Percentiles rank a stretch among this genome's conserved stretches.
These are phyloP conservation scores for Quercus parvula DNA, from an alignment of 306 rosid genomes.

Conservation along the genomic window DNA sequence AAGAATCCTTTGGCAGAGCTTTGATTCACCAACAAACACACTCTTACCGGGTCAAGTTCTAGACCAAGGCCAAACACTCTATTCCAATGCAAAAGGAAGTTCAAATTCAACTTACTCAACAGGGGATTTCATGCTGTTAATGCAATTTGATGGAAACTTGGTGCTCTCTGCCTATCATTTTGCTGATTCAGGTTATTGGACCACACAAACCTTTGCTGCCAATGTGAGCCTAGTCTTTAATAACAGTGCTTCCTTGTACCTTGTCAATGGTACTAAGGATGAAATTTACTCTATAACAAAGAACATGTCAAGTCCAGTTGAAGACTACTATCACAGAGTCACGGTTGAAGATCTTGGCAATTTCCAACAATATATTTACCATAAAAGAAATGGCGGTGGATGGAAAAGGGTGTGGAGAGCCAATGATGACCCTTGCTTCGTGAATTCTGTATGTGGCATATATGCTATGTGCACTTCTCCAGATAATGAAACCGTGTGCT, in stretches of 20 bases:
- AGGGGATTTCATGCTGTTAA: slow-evolving; percentile 7
- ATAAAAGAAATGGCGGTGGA: slow-evolving; percentile 17
- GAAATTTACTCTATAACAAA: not conserved
- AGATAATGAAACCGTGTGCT: slow-evolving; percentile 22
- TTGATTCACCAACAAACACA: slow-evolving; percentile 11
- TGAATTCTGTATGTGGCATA: slow-evolving; percentile 20
- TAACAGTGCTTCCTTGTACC: not conserved
- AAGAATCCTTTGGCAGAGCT: not conserved
- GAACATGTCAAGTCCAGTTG: slow-evolving; percentile 11
- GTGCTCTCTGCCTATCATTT: not conserved
- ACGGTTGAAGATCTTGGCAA: slow-evolving; percentile 30
- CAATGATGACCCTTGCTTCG: slow-evolving; percentile 28
- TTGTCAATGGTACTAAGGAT: not conserved
- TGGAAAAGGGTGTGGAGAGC: slow-evolving; percentile 35
- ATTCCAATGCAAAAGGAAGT: slow-evolving; percentile 19
- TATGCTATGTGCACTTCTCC: slow-evolving; percentile 31
- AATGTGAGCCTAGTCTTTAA: slow-evolving; percentile 13
- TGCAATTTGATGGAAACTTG: slow-evolving; percentile 21
- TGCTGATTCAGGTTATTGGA: slow-evolving; percentile 25
- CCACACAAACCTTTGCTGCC: not conserved
- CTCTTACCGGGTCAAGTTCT: slow-evolving; percentile 22
- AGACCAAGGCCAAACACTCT: not conserved
- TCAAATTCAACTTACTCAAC: slow-evolving; percentile 16
- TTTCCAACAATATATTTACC: slow-evolving; percentile 30
- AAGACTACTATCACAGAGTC: slow-evolving; percentile 25